Evolutionary conservation across 306 rosid species (phyloP).

Genomic region (Pterocarpus macrocarpus): DNA sequence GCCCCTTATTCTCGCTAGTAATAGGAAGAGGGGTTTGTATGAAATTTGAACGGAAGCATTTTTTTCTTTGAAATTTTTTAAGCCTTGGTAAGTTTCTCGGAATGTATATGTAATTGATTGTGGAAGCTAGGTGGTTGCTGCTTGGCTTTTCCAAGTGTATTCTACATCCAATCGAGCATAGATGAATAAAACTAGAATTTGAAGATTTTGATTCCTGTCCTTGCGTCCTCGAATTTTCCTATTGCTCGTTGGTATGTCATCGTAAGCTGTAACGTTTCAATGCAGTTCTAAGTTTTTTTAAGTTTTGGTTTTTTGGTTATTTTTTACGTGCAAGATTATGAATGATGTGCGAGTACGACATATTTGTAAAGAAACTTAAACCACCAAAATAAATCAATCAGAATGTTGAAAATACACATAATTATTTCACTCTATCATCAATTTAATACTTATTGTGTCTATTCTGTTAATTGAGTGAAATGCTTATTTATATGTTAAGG

Average conservation of each 20-base stretch:
- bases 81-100: conserved; percentile 40
- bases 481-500: background rate
- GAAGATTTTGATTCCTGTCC: background rate
- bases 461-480: background rate
- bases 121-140: conserved; percentile 37
- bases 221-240: background rate
- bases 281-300: no score
- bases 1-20: conserved; percentile 36
- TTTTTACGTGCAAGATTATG: background rate
- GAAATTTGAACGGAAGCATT: conserved; percentile 50
- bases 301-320: no score
- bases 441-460: background rate
- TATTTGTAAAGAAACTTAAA: no score
- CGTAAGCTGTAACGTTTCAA: background rate
- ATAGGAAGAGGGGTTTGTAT: conserved; percentile 40
- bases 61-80: background rate
- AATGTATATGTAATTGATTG: conserved; percentile 24
- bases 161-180: conserved; percentile 27
- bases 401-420: no score
- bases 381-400: no score
- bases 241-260: background rate
- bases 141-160: conserved; percentile 3
- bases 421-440: no score
- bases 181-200: conserved; percentile 46
- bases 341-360: background rate